These are phyloP conservation scores for Rubus idaeus DNA, from an alignment of 306 rosid species.

Conservation along the genomic window DNA sequence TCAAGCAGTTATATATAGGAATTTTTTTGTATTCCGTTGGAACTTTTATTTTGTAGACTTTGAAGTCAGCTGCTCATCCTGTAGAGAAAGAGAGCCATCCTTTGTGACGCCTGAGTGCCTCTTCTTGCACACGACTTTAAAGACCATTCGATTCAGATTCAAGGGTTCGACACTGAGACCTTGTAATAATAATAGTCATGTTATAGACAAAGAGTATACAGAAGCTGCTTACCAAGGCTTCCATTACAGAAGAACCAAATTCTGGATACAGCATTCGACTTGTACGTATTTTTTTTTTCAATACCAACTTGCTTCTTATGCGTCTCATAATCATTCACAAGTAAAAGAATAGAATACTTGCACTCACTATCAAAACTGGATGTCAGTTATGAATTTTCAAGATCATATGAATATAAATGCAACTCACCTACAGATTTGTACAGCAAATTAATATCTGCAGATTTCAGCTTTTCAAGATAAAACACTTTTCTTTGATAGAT, in stretches of 20 bases:
- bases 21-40: background rate
- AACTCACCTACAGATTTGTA: no score
- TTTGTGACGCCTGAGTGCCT: no score
- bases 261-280: background rate
- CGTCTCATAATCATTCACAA: background rate
- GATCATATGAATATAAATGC: no score
- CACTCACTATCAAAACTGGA: background rate
- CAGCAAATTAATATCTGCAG: no score
- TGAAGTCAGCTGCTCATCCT: no score
- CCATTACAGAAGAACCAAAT: background rate
- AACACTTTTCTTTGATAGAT: no score
- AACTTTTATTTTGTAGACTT: background rate
- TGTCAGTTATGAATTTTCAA: no score
- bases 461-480: no score
- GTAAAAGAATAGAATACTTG: background rate
- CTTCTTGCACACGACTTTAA: no score
- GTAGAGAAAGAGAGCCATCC: no score
- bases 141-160: no score
- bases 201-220: background rate
- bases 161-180: background rate
- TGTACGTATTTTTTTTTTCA: no score
- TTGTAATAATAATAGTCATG: background rate
- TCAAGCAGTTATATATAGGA: slow-evolving; percentile 3
- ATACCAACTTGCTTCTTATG: background rate
- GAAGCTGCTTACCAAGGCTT: background rate